Evolutionary conservation across 257 asterid genomes (phyloP).

Genomic region (Solanum paucissectum): DNA sequence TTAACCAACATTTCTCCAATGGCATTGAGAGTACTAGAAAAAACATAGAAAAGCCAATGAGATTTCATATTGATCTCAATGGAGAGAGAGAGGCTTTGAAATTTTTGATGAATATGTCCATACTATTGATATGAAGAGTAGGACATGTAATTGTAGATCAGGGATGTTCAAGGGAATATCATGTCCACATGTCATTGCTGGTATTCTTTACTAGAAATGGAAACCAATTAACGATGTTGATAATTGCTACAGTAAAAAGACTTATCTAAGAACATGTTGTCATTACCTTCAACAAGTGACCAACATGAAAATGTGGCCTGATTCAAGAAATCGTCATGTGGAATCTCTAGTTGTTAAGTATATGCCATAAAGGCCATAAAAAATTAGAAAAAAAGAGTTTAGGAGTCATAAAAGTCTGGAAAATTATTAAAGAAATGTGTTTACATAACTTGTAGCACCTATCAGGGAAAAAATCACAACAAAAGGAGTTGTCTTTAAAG

Average conservation of each 20-base stretch:
- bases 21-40: no score
- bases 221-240: not conserved
- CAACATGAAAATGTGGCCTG: not conserved
- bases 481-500: not conserved
- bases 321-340: no score
- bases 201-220: not conserved
- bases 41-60: not conserved
- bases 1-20: no score
- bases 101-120: not conserved
- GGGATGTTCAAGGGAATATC: not conserved
- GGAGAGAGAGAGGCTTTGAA: not conserved
- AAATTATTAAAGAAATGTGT: no score
- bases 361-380: no score
- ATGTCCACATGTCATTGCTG: not conserved
- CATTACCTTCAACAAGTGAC: not conserved
- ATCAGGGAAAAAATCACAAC: not conserved
- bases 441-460: not conserved
- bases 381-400: no score
- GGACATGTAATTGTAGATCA: not conserved
- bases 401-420: no score
- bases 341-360: no score
- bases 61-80: not conserved
- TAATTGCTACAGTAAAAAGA: not conserved
- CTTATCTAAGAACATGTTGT: not conserved
- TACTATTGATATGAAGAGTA: not conserved